Evolutionary conservation across 306 rosid genomes (phyloP).

Genomic region (Oxytropis ochrocephala): DNA sequence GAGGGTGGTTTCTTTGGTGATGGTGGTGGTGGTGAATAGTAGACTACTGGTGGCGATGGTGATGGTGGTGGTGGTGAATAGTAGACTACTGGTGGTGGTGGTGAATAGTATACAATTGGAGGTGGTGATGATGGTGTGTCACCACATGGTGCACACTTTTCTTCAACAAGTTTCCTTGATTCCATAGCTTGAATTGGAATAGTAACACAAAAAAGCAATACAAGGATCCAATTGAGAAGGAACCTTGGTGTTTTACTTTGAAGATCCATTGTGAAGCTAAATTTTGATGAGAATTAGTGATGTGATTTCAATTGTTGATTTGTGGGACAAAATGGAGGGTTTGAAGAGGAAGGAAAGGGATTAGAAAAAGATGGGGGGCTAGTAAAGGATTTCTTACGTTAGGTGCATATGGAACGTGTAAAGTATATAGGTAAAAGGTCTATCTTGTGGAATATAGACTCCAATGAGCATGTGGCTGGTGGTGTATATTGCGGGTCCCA

Average conservation of each 20-base stretch:
- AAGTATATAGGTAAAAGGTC: slow-evolving; percentile 14
- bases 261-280: slow-evolving; percentile 1
- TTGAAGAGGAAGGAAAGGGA: neutral
- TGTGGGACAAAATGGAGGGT: neutral
- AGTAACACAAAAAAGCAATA: slow-evolving; percentile 17
- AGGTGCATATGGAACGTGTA: slow-evolving; percentile 37
- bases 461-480: slow-evolving; percentile 24
- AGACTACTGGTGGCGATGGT: neutral
- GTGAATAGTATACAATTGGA: neutral
- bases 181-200: slow-evolving; percentile 16
- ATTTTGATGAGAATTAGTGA: neutral
- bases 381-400: slow-evolving; percentile 18
- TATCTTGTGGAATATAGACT: slow-evolving; percentile 11
- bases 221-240: slow-evolving; percentile 16
- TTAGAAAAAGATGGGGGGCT: neutral
- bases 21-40: slow-evolving; percentile 30
- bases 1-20: slow-evolving; percentile 37
- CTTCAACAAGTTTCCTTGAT: slow-evolving; percentile 45
- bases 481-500: slow-evolving; percentile 14
- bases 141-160: slow-evolving; percentile 30
- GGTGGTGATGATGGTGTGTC: slow-evolving; percentile 18
- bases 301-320: neutral
- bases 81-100: slow-evolving; percentile 14
- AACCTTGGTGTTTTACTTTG: slow-evolving; percentile 13
- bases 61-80: slow-evolving; percentile 31